Evolutionary conservation across 1,139 yeast species (phyloP).

Genomic region (Pichia terricola): DNA sequence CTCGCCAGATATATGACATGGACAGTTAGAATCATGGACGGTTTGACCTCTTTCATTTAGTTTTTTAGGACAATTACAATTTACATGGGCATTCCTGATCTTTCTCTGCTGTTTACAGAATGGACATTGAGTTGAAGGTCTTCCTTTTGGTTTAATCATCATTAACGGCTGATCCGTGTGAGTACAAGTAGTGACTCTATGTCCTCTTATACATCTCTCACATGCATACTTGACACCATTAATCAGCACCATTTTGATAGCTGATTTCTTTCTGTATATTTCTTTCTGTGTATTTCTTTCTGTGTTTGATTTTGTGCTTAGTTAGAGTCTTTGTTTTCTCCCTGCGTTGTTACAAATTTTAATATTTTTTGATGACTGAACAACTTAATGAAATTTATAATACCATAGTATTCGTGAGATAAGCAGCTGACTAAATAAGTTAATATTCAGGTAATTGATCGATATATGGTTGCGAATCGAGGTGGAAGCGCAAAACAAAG

Average conservation of each 20-base stretch:
- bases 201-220: constrained; percentile 93
- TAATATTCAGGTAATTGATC: too few relatives aligned
- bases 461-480: too few relatives aligned
- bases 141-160: constrained; percentile 91
- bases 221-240: constrained; percentile 95
- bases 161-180: constrained; percentile 87
- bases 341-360: not conserved
- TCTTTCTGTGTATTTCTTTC: not conserved
- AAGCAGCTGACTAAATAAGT: too few relatives aligned
- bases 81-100: constrained; percentile 56
- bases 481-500: too few relatives aligned
- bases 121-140: constrained; percentile 87
- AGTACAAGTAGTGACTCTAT: constrained; percentile 85
- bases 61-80: constrained; percentile 64
- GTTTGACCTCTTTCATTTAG: constrained; percentile 27
- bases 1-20: constrained; percentile 38
- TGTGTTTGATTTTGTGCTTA: too few relatives aligned
- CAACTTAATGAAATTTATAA: too few relatives aligned
- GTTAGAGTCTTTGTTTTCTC: not conserved
- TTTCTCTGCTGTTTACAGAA: constrained; percentile 81
- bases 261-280: not conserved
- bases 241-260: constrained; percentile 58
- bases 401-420: too few relatives aligned
- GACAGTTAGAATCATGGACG: constrained; percentile 37
- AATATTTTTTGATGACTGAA: too few relatives aligned